These are phyloP conservation scores for Fonsecaea monophora DNA, from an alignment of 2,329 filamentous ascomycete species.

Conservation along the genomic window DNA sequence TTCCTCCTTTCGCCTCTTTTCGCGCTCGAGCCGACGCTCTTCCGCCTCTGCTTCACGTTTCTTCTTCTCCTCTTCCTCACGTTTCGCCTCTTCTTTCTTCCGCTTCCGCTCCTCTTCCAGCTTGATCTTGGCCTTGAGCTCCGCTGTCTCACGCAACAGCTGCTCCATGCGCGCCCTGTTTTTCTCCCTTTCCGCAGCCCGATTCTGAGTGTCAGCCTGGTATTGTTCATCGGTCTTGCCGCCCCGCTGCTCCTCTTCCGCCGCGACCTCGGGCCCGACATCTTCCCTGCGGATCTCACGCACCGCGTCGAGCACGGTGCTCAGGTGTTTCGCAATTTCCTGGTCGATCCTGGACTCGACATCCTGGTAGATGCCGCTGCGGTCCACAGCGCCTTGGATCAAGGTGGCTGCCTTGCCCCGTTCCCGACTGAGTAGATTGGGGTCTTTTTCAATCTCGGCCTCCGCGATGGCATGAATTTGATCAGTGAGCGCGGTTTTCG, in stretches of 20 bases:
- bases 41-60: slow-evolving; percentile 54
- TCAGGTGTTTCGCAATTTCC: slow-evolving; percentile 62
- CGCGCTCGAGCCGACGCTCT: slow-evolving; percentile 57
- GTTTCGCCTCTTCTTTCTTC: slow-evolving; percentile 49
- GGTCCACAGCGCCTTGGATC: slow-evolving; percentile 69
- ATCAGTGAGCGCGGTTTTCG: slow-evolving; percentile 59
- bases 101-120: slow-evolving; percentile 49
- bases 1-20: slow-evolving; percentile 60
- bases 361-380: slow-evolving; percentile 66
- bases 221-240: slow-evolving; percentile 68
- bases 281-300: slow-evolving; percentile 64
- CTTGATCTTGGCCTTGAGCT: slow-evolving; percentile 54
- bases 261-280: slow-evolving; percentile 62
- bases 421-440: slow-evolving; percentile 66
- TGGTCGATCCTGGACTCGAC: slow-evolving; percentile 62
- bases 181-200: slow-evolving; percentile 59
- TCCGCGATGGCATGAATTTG: slow-evolving; percentile 63
- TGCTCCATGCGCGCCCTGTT: slow-evolving; percentile 54
- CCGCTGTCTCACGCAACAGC: slow-evolving; percentile 58
- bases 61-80: slow-evolving; percentile 52
- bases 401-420: slow-evolving; percentile 67
- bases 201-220: slow-evolving; percentile 59
- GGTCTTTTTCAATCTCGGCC: slow-evolving; percentile 67
- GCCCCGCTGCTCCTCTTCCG: slow-evolving; percentile 61
- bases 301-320: slow-evolving; percentile 60